These are phyloP conservation scores for Epichloe festucae DNA, from an alignment of 2,329 filamentous ascomycete genomes.

Conservation along the genomic window DNA sequence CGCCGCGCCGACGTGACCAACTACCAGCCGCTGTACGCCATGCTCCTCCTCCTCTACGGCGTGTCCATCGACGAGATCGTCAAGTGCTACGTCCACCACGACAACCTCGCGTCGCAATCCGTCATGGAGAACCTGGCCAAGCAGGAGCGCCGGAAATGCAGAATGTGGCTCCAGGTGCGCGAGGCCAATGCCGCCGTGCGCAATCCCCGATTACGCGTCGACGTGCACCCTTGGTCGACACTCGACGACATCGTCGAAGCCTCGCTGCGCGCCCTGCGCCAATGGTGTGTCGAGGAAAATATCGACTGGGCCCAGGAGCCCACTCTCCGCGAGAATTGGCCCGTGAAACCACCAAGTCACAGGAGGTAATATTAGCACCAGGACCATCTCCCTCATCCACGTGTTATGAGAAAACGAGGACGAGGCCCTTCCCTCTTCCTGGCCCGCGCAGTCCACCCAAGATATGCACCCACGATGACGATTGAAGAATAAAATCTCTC, in stretches of 20 bases:
- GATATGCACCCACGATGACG: no score
- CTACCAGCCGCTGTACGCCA: slow-evolving; percentile 27
- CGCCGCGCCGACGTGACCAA: slow-evolving; percentile 19
- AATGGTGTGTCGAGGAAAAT: slow-evolving; percentile 31
- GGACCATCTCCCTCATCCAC: no score
- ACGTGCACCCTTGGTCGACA: slow-evolving; percentile 27
- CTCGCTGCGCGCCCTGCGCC: slow-evolving; percentile 26
- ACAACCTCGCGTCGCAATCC: slow-evolving; percentile 6
- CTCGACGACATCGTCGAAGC: slow-evolving; percentile 30
- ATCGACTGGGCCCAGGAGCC: slow-evolving; percentile 34
- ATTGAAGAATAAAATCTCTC: no score
- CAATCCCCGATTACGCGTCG: slow-evolving; percentile 16
- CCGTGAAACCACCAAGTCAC: slow-evolving; percentile 5
- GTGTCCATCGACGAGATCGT: slow-evolving; percentile 33
- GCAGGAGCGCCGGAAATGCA: slow-evolving; percentile 15
- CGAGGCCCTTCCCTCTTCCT: no score
- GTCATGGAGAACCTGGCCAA: slow-evolving; percentile 12
- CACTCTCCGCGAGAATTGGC: slow-evolving; percentile 13
- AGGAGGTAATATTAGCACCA: not conserved
- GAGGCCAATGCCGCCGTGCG: slow-evolving; percentile 20
- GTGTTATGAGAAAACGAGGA: no score
- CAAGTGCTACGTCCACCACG: slow-evolving; percentile 19
- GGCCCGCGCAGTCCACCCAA: no score
- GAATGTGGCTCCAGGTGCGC: slow-evolving; percentile 17
- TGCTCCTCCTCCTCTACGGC: slow-evolving; percentile 31